Base-by-base conservation (phyloP, 495 filamentous ascomycete genomes). In the Mycothermus thermophilus region DNA sequence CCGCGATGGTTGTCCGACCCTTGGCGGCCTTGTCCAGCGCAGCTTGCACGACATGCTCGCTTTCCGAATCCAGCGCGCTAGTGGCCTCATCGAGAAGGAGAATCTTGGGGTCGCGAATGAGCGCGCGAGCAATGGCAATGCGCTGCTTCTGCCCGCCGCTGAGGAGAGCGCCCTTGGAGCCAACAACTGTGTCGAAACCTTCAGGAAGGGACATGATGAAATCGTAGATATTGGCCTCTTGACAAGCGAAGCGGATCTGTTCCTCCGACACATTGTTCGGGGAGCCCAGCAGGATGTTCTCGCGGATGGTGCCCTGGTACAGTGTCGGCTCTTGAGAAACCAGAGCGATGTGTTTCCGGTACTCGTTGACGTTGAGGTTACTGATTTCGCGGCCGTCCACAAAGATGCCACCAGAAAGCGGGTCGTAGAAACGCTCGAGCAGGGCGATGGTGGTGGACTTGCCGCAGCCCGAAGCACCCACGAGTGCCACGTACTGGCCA, bases 81-180 rank as follows among this genome's bases (percentile, higher is more conserved):
- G 84, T 90, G 1, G 83, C 79, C 56, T 93, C 84, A 49, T 93
- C 84, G 9, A 93, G 68, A 24, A 93, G 59, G 43, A 93, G 48
- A 22, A 90, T 56, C 37, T 70, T 66, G 12, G 84, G 84, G 22
- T 75, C 67, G 13, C 83, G 74, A 7, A 90, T 64, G 12, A 90
- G 65, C 0, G 84, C 83, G 15, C 84, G 67, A 4, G 84, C 84
- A 35, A 93, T 81, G 1, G 79, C 72, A 21, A 93, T 59, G 16
- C 84, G 69, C 54, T 90, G 84, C 51, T 77, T 77, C 57, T 93
- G 84, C 0, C 84, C 84, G 9, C 84, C 84, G 1, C 74, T 80
- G 29, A 93, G 68, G 32, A 72, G 62, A 10, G 71, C 64, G 4
- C 80, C 80, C 43, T 73, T 73, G 13, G 67, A 69, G 0, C 82